phyloP scores from a whole-genome alignment of 2,329 filamentous ascomycete species.

The Herpotrichia juniperi region DNA sequence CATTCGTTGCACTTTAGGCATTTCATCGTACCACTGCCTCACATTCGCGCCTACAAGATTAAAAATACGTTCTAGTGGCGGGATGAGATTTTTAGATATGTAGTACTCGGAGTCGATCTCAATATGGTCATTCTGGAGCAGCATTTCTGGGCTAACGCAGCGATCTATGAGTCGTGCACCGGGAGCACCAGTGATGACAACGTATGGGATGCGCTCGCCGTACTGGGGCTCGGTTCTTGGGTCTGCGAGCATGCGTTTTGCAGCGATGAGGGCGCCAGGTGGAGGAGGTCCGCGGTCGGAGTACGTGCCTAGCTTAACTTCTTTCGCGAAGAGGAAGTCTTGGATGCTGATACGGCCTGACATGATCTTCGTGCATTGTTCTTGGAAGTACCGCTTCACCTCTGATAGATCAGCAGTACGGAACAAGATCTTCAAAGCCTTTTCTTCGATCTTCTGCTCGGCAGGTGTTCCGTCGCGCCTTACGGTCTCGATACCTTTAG shows the following conservation, averaged over 20 bases:
- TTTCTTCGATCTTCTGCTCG: slow-evolving; percentile 96
- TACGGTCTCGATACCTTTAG: slow-evolving; percentile 98
- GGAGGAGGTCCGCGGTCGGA: slow-evolving; percentile 79
- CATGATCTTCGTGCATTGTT: slow-evolving; percentile 92
- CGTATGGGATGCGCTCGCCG: slow-evolving; percentile 92
- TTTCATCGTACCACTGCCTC: slow-evolving; percentile 90
- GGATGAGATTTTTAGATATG: slow-evolving; percentile 93
- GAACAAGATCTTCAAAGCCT: slow-evolving; percentile 85
- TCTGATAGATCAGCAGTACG: slow-evolving; percentile 86
- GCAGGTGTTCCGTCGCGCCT: slow-evolving; percentile 92
- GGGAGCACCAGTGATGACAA: slow-evolving; percentile 87
- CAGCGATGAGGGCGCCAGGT: slow-evolving; percentile 86
- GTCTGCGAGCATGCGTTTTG: slow-evolving; percentile 84
- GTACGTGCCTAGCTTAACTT: slow-evolving; percentile 90
- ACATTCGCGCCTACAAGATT: slow-evolving; percentile 94
- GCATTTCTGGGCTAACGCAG: slow-evolving; percentile 83
- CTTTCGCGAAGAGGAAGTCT: slow-evolving; percentile 93
- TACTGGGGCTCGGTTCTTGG: slow-evolving; percentile 89
- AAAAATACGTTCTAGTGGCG: slow-evolving; percentile 94
- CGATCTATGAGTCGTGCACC: slow-evolving; percentile 86
- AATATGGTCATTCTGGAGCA: slow-evolving; percentile 76
- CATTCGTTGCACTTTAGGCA: slow-evolving; percentile 87
- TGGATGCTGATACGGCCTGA: slow-evolving; percentile 84
- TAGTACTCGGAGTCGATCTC: slow-evolving; percentile 96
- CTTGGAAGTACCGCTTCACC: slow-evolving; percentile 88